Base-by-base conservation (phyloP, 345 rosid genomes). In the Linum usitatissimum region DNA sequence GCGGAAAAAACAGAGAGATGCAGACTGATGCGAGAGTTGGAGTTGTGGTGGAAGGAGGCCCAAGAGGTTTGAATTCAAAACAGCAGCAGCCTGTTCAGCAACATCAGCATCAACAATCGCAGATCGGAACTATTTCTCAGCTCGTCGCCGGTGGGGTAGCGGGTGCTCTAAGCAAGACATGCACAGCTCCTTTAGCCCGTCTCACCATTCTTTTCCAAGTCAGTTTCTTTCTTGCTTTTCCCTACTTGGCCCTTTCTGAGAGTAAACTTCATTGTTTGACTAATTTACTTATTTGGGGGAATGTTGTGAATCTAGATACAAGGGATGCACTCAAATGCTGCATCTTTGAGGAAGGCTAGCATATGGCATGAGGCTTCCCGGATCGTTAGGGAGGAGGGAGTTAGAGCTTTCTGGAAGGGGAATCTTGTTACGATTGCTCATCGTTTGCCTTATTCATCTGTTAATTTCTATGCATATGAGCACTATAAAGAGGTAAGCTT, bases 191-290 rank as follows among this genome's bases (percentile, higher is more conserved):
- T 76, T 86, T 90, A 0, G 87, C 95, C 68, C 96, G 99, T 54
- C 89, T 94, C 66, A 90, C 97, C 63, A 93, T 94, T 75, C 79
- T 94, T 51, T 83, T 90, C 66, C 99, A 94, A 97, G 99, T 90
- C 20, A 39, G 20, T 57, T 68, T 48, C 65, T 59, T 8, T 23
- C 23, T 12, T 7, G 20, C 58, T 14, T 56, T 9, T 55, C 2
- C 9, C 3, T 0, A 19, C 0, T 19, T 64, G 9, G 9, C 17
- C 3, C 36, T 36, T 45, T 31, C 12, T 65, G 28, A n/a, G 38
- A 34, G 42, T 17, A 59, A 8, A 6, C 64, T 56, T 18, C 17
- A 6, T 13, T 23, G 61, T 39, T 51, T 58, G 21, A 14, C 19
- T 5, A 14, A 8, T 61, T 30, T 30, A 3, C 13, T 56, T 20